Percentiles rank a stretch among this genome's conserved stretches.
These are phyloP conservation scores for Phytophthora uliginosa DNA, from an alignment of 352 stramenopile species.

Conservation along the genomic window DNA sequence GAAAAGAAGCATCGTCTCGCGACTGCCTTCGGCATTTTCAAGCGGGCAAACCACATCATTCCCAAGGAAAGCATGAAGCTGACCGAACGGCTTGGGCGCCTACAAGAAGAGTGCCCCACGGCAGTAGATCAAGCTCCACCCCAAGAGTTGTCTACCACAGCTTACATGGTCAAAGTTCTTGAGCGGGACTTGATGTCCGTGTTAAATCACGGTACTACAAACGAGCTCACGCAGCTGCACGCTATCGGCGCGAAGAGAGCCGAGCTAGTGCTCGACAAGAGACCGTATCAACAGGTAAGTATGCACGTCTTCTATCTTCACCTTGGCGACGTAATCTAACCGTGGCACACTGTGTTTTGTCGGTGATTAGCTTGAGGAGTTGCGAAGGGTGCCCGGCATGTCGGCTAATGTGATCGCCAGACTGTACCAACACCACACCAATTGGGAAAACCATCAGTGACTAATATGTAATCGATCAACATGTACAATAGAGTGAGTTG, in stretches of 20 bases:
- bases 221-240: conserved; percentile 55
- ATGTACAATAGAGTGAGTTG: neutral
- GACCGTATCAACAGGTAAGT: conserved; percentile 56
- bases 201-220: conserved; percentile 52
- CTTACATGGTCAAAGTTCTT: conserved; percentile 52
- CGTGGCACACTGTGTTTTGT: neutral
- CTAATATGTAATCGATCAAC: neutral
- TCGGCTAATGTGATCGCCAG: conserved; percentile 54
- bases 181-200: conserved; percentile 61
- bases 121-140: conserved; percentile 34
- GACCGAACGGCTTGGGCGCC: conserved; percentile 44
- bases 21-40: conserved; percentile 63
- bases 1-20: conserved; percentile 51
- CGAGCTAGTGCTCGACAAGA: conserved; percentile 47
- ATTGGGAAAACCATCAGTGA: conserved; percentile 39
- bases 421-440: conserved; percentile 52
- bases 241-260: conserved; percentile 67
- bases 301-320: neutral
- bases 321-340: neutral
- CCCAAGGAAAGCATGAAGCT: conserved; percentile 60
- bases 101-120: conserved; percentile 40
- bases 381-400: conserved; percentile 54
- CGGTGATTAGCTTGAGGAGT: conserved; percentile 44
- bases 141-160: conserved; percentile 51
- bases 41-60: conserved; percentile 58